Evolutionary conservation across 208 protist genomes (phyloP).

Genomic region (Leishmania mexicana): DNA sequence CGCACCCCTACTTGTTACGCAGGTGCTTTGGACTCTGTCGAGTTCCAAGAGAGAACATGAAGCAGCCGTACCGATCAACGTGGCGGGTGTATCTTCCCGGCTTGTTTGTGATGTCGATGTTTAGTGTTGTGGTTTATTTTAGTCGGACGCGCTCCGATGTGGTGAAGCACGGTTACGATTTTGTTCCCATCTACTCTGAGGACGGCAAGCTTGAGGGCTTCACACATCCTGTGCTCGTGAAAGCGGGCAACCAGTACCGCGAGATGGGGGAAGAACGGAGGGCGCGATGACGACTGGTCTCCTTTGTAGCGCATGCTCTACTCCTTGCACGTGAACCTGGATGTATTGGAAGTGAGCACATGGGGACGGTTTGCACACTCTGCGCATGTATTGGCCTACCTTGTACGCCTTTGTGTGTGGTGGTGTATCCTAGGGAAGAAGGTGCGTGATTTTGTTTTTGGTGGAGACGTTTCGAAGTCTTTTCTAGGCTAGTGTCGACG

Average conservation of each 20-base stretch:
- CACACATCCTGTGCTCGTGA: constrained; percentile 84
- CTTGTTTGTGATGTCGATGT: constrained; percentile 68
- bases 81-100: constrained; percentile 86
- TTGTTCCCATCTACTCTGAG: constrained; percentile 88
- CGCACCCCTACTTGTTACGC: neutral
- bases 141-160: constrained; percentile 53
- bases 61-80: constrained; percentile 72
- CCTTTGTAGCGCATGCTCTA: neutral
- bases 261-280: constrained; percentile 49
- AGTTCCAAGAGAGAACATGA: constrained; percentile 34
- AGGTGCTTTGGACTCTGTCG: neutral
- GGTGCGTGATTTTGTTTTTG: too few relatives aligned
- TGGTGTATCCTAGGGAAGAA: neutral
- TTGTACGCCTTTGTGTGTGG: neutral
- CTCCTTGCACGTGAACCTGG: neutral
- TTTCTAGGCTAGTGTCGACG: neutral
- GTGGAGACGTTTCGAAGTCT: neutral
- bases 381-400: neutral
- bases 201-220: constrained; percentile 89
- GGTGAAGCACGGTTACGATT: constrained; percentile 86
- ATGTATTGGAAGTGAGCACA: neutral
- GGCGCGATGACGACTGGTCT: constrained; percentile 1
- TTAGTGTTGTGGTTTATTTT: constrained; percentile 72
- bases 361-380: neutral
- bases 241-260: constrained; percentile 75